These are phyloP conservation scores for Tetradesmus obliquus DNA, from an alignment of 139 green algal species.

Conservation along the genomic window DNA sequence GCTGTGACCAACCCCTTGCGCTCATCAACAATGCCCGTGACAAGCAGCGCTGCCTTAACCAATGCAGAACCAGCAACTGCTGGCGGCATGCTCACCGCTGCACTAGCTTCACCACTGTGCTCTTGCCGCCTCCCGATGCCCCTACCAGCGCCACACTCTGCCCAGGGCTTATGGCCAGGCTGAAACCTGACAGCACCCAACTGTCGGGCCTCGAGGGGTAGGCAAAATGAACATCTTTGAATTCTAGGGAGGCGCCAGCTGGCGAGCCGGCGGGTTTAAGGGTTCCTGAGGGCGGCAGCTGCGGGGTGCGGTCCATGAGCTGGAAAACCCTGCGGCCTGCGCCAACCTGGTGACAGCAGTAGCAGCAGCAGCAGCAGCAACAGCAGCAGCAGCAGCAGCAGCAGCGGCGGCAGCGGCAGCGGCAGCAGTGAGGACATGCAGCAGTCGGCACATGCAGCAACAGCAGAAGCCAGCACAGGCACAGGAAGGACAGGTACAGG, in stretches of 20 bases:
- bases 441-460: not conserved
- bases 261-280: slow-evolving; percentile 43
- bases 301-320: slow-evolving; percentile 62
- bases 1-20: too few species aligned
- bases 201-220: slow-evolving; percentile 85
- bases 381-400: slow-evolving; percentile 15
- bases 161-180: slow-evolving; percentile 4
- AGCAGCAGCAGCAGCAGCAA: not conserved
- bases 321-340: slow-evolving; percentile 60
- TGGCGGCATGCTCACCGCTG: slow-evolving; percentile 8
- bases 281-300: slow-evolving; percentile 42
- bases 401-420: not conserved
- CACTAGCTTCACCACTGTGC: slow-evolving; percentile 54
- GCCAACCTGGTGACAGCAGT: not conserved
- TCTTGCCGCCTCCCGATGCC: slow-evolving; percentile 68
- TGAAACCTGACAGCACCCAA: slow-evolving; percentile 32
- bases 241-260: slow-evolving; percentile 49
- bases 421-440: not conserved
- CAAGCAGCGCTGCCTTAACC: too few species aligned
- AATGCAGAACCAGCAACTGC: too few species aligned
- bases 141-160: slow-evolving; percentile 48
- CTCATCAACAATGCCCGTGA: too few species aligned
- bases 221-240: slow-evolving; percentile 57
- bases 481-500: too few species aligned
- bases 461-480: not conserved